phyloP scores from a whole-genome alignment of 169 alveolate genomes.

The Babesia ovata region DNA sequence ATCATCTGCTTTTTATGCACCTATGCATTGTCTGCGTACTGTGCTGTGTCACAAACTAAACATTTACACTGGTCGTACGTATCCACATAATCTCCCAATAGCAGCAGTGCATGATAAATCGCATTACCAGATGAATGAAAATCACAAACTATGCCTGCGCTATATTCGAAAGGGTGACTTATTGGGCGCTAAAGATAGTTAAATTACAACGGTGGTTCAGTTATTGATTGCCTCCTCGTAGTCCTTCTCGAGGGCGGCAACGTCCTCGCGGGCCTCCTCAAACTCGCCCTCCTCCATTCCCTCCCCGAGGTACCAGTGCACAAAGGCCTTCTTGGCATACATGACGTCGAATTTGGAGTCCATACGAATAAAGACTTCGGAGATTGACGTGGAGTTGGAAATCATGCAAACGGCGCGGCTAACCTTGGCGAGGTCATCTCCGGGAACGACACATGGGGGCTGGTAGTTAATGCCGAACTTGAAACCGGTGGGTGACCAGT shows the following conservation, averaged over 20 bases:
- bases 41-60: too few species aligned
- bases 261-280: constrained; percentile 95
- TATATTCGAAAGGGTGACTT: neutral
- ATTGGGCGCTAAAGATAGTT: neutral
- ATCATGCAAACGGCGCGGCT: constrained; percentile 94
- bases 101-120: neutral
- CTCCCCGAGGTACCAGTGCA: constrained; percentile 96
- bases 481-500: constrained; percentile 96
- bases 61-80: too few species aligned
- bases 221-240: constrained; percentile 75
- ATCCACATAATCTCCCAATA: too few species aligned
- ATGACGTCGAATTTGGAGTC: constrained; percentile 91
- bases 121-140: neutral
- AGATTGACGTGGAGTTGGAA: constrained; percentile 92
- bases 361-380: constrained; percentile 92
- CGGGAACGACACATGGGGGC: constrained; percentile 95
- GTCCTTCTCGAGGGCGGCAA: constrained; percentile 94
- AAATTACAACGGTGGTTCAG: neutral
- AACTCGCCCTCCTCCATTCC: constrained; percentile 96
- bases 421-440: constrained; percentile 93
- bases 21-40: too few species aligned
- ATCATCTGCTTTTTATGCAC: too few species aligned
- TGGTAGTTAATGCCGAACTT: constrained; percentile 96
- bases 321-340: constrained; percentile 95
- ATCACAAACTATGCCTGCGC: neutral